Percentiles rank a stretch among this genome's conserved stretches.
phyloP scores from a whole-genome alignment of 2,329 filamentous ascomycete genomes.

The Arthrobotrys pseudoclavata region DNA sequence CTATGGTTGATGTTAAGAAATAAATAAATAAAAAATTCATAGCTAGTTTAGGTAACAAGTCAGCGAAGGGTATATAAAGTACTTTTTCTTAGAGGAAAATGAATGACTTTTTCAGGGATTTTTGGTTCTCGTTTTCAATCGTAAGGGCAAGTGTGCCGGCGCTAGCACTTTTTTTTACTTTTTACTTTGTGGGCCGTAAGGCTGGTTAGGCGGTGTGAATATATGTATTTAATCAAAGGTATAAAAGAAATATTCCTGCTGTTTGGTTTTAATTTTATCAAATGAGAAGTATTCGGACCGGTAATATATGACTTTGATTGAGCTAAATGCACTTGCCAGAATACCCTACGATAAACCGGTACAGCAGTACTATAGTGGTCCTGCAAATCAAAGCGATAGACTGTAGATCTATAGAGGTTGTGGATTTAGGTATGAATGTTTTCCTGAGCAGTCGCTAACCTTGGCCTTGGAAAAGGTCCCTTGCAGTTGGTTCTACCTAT shows the following conservation, averaged over 20 bases:
- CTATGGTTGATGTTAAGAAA: slow-evolving; percentile 80
- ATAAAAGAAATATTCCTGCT: slow-evolving; percentile 25
- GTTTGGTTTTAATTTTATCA: background rate
- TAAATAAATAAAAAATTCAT: slow-evolving; percentile 64
- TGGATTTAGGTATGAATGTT: too few relatives aligned
- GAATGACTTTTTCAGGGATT: background rate
- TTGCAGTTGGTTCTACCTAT: too few relatives aligned
- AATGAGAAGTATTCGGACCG: too few relatives aligned
- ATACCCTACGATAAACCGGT: too few relatives aligned
- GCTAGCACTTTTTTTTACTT: slow-evolving; percentile 15
- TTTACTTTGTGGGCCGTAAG: slow-evolving; percentile 6
- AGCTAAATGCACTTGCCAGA: too few relatives aligned
- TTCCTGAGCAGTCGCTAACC: too few relatives aligned
- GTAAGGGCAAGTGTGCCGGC: slow-evolving; percentile 19
- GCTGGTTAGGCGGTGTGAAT: slow-evolving; percentile 18
- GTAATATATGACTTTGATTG: too few relatives aligned
- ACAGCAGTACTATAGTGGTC: too few relatives aligned
- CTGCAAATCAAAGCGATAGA: too few relatives aligned
- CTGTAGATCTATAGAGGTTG: too few relatives aligned
- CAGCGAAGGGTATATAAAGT: slow-evolving; percentile 13
- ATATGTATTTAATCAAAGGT: slow-evolving; percentile 33
- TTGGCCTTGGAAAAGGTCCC: too few relatives aligned
- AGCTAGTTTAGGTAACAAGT: slow-evolving; percentile 61
- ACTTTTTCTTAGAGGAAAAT: slow-evolving; percentile 14
- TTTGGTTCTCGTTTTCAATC: background rate